phyloP scores from a whole-genome alignment of 2,329 filamentous ascomycete species.

The Cryphonectria nitschkei region DNA sequence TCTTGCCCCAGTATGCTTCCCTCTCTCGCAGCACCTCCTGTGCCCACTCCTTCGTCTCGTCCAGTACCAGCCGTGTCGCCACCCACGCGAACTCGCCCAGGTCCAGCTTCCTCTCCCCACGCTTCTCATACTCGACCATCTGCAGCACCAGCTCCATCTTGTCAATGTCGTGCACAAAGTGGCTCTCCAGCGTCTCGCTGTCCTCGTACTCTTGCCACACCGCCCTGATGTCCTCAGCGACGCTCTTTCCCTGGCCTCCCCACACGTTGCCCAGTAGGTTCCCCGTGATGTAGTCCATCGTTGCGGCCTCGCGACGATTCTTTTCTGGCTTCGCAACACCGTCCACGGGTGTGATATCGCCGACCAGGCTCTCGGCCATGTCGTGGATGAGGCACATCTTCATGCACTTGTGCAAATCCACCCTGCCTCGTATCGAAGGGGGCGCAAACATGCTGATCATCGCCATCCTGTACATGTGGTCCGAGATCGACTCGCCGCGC shows the following conservation, averaged over 20 bases:
- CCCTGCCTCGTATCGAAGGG: conserved; percentile 66
- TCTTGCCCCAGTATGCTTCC: conserved; percentile 68
- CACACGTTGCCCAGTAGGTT: conserved; percentile 74
- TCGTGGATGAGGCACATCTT: conserved; percentile 97
- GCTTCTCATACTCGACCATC: conserved; percentile 94
- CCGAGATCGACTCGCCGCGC: conserved; percentile 84
- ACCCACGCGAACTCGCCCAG: conserved; percentile 88
- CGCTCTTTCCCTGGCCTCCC: conserved; percentile 55
- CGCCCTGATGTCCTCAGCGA: conserved; percentile 71
- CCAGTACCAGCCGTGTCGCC: conserved; percentile 69
- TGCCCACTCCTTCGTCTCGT: conserved; percentile 82
- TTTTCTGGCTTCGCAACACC: conserved; percentile 86
- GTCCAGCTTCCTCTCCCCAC: conserved; percentile 67
- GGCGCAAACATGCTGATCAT: conserved; percentile 93
- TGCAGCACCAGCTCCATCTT: conserved; percentile 95
- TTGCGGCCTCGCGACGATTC: conserved; percentile 79
- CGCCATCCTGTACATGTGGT: conserved; percentile 99
- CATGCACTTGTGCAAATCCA: conserved; percentile 83
- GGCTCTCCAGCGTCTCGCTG: conserved; percentile 77
- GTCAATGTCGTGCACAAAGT: conserved; percentile 95
- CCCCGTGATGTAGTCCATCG: conserved; percentile 88
- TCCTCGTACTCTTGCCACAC: conserved; percentile 98
- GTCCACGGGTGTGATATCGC: conserved; percentile 95
- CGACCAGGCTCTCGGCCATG: conserved; percentile 94
- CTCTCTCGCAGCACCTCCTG: conserved; percentile 76